These are phyloP conservation scores for Jaminaea rosea DNA, from an alignment of 1,284 basidiomycete genomes.

Conservation along the genomic window DNA sequence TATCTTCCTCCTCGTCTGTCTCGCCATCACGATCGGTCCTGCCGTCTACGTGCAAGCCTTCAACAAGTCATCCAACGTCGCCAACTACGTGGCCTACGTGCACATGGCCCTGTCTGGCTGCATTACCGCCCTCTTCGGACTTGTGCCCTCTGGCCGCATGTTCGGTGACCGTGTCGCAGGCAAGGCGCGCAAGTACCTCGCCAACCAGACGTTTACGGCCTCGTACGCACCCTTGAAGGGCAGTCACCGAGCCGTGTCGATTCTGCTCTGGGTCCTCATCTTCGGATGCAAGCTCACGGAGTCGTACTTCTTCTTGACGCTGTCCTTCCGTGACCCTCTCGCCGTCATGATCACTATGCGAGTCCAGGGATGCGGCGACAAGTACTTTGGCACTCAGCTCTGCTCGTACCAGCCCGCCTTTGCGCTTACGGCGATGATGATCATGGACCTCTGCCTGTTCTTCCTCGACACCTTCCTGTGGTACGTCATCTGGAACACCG, in stretches of 20 bases:
- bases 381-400: constrained; percentile 43
- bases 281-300: constrained; percentile 48
- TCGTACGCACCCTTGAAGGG: constrained; percentile 37
- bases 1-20: constrained; percentile 41
- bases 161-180: constrained; percentile 46
- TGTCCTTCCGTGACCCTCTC: constrained; percentile 46
- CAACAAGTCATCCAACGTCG: constrained; percentile 20
- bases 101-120: constrained; percentile 38
- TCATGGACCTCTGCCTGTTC: constrained; percentile 47
- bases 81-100: constrained; percentile 31
- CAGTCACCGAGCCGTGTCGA: constrained; percentile 35
- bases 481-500: constrained; percentile 48
- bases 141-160: constrained; percentile 42
- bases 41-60: constrained; percentile 45
- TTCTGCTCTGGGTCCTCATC: constrained; percentile 43
- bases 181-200: constrained; percentile 46
- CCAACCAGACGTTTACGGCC: constrained; percentile 47
- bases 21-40: constrained; percentile 42
- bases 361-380: constrained; percentile 42
- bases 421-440: constrained; percentile 42
- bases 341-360: constrained; percentile 45
- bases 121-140: constrained; percentile 42
- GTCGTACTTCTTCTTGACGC: constrained; percentile 47
- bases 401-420: constrained; percentile 45
- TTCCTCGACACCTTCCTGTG: constrained; percentile 47